phyloP scores from a whole-genome alignment of 768 basidiomycete species.

The Lentinus brumalis region DNA sequence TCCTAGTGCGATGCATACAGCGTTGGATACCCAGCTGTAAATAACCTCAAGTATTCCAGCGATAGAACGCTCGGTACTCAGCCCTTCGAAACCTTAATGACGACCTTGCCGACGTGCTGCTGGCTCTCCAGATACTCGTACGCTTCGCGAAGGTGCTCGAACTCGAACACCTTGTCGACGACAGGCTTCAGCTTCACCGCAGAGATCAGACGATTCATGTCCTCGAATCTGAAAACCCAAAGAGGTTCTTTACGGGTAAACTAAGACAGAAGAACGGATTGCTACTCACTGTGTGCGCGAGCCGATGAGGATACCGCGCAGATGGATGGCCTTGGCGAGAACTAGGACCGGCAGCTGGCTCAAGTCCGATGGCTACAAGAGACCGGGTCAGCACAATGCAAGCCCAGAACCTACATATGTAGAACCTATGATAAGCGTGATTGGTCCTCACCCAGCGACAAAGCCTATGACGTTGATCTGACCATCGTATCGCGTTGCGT shows the following conservation, averaged over 20 bases:
- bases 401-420: background rate
- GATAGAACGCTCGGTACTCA: background rate
- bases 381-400: background rate
- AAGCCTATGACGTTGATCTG: constrained; percentile 53
- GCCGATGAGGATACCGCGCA: constrained; percentile 59
- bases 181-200: constrained; percentile 50
- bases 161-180: constrained; percentile 59
- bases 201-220: constrained; percentile 51
- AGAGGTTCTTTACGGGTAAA: constrained; percentile 25
- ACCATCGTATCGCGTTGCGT: constrained; percentile 43
- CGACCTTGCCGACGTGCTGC: constrained; percentile 63
- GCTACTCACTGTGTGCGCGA: constrained; percentile 55
- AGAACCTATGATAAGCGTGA: too few relatives aligned
- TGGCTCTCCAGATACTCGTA: constrained; percentile 56
- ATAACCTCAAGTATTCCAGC: too few relatives aligned
- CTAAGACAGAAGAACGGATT: constrained; percentile 18
- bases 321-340: constrained; percentile 29
- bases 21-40: too few relatives aligned
- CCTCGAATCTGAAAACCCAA: constrained; percentile 43
- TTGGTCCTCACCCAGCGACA: constrained; percentile 41
- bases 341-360: constrained; percentile 18
- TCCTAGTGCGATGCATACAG: too few relatives aligned
- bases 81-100: constrained; percentile 46
- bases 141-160: constrained; percentile 53
- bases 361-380: constrained; percentile 18